These are phyloP conservation scores for Chenopodium berlandieri DNA, from an alignment of 148 eudicot genomes.

Conservation along the genomic window DNA sequence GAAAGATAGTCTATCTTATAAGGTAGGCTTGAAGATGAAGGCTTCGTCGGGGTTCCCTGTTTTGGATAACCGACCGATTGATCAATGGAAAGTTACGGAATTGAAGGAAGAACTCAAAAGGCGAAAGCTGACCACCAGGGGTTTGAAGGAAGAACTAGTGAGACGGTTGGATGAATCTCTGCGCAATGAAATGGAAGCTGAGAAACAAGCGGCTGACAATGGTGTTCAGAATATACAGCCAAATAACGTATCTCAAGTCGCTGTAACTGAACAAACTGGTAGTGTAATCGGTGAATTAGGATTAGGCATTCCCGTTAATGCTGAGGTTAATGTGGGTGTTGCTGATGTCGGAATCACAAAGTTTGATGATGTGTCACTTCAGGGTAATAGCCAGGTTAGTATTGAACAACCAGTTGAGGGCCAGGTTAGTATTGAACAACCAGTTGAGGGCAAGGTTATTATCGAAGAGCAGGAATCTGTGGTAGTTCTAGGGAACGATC, in stretches of 20 bases:
- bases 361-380: conserved; percentile 22
- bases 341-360: conserved; percentile 14
- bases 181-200: conserved; percentile 48
- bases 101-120: conserved; percentile 88
- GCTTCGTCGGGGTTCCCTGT: conserved; percentile 53
- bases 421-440: conserved; percentile 23
- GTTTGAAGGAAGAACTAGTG: conserved; percentile 81
- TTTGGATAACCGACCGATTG: conserved; percentile 72
- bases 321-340: conserved; percentile 15
- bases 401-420: conserved; percentile 25
- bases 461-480: conserved; percentile 19
- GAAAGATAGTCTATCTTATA: neutral
- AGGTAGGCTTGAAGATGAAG: conserved; percentile 16
- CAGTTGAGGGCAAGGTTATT: conserved; percentile 25
- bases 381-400: conserved; percentile 28
- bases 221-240: conserved; percentile 24
- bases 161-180: conserved; percentile 69
- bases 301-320: neutral
- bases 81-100: conserved; percentile 91
- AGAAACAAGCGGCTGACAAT: conserved; percentile 26
- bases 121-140: conserved; percentile 63
- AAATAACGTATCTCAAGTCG: conserved; percentile 19
- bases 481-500: conserved; percentile 20
- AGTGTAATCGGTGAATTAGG: neutral
- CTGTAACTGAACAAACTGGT: conserved; percentile 7